Percentiles rank a stretch among this genome's conserved stretches.
Conservation (phyloP, 305 asterid species). For the Fraxinus nigra region DNA sequence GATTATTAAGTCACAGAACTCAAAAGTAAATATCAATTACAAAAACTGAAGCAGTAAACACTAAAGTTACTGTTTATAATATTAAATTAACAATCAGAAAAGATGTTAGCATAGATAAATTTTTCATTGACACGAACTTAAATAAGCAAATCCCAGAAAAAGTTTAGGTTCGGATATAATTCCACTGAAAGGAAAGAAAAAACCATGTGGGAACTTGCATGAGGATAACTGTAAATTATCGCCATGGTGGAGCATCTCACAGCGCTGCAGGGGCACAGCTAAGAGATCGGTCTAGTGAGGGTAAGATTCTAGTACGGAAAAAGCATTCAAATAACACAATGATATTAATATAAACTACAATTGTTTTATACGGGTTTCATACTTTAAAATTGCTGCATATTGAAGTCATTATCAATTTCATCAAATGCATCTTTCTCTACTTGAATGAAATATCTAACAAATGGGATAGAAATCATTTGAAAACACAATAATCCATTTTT, state of each 20-base stretch:
- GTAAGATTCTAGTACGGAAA: background rate
- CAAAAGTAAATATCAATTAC: background rate
- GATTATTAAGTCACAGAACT: background rate
- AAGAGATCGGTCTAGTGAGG: background rate
- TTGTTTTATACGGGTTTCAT: too few relatives aligned
- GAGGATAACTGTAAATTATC: background rate
- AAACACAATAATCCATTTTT: background rate
- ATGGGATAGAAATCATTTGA: background rate
- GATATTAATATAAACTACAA: too few relatives aligned
- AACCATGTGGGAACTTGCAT: background rate
- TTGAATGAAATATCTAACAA: background rate
- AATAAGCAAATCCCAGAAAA: background rate
- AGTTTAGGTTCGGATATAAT: conserved; percentile 18
- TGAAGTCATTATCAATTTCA: background rate
- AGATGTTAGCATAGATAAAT: background rate
- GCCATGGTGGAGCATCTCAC: background rate
- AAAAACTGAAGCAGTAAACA: background rate
- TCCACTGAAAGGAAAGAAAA: conserved; percentile 18
- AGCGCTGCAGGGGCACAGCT: background rate
- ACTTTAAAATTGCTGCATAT: background rate
- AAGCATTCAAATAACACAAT: too few relatives aligned
- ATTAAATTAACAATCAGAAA: background rate
- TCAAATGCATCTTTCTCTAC: background rate
- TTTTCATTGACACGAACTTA: background rate
- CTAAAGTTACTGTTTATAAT: too few relatives aligned